Evolutionary conservation across 768 basidiomycete species (phyloP).

Genomic region (Scleroderma bovista): DNA sequence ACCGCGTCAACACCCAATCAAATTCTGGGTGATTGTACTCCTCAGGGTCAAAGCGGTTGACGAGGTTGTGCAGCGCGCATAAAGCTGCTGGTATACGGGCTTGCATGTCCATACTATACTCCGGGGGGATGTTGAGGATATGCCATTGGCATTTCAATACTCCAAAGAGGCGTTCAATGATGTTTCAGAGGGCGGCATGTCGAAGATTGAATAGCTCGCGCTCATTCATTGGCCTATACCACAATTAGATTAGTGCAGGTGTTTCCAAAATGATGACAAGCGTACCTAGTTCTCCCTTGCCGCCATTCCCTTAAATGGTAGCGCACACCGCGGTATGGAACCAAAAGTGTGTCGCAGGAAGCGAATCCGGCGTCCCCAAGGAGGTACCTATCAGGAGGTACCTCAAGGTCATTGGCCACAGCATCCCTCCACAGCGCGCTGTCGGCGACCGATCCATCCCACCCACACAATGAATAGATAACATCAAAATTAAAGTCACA

Average conservation of each 20-base stretch:
- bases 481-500: slow-evolving; percentile 14
- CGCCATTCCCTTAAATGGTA: slow-evolving; percentile 36
- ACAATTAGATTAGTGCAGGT: no score
- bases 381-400: slow-evolving; percentile 29
- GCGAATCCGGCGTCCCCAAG: slow-evolving; percentile 9
- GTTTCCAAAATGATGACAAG: not conserved
- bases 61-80: slow-evolving; percentile 5
- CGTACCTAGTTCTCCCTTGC: no score
- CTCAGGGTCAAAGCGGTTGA: not conserved
- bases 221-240: slow-evolving; percentile 8
- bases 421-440: slow-evolving; percentile 5
- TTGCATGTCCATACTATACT: slow-evolving; percentile 17
- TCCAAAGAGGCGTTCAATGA: slow-evolving; percentile 18
- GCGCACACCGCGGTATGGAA: slow-evolving; percentile 33
- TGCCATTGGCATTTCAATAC: slow-evolving; percentile 17
- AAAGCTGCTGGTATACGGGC: slow-evolving; percentile 16
- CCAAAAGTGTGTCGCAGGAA: slow-evolving; percentile 18
- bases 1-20: not conserved
- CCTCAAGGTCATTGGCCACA: slow-evolving; percentile 3
- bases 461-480: slow-evolving; percentile 8
- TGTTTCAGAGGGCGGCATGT: slow-evolving; percentile 16
- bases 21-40: not conserved
- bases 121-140: slow-evolving; percentile 6
- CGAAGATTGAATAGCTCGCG: slow-evolving; percentile 19
- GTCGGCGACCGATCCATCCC: slow-evolving; percentile 16